Evolutionary conservation across 2,329 filamentous ascomycete species (phyloP).

Genomic region (Teratosphaeriaceae sp.): DNA sequence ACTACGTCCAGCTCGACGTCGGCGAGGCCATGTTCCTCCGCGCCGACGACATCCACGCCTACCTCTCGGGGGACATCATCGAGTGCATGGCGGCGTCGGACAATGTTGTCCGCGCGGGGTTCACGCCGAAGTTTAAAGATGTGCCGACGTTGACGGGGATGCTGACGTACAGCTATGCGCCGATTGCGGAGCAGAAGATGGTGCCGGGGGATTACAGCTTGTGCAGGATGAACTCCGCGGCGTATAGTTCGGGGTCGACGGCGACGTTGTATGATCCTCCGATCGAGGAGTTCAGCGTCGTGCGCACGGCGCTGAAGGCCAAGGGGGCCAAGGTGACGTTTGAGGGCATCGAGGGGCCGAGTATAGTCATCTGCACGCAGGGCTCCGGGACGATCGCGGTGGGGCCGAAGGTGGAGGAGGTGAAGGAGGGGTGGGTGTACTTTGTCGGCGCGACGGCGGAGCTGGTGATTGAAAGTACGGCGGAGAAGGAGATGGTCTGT

Average conservation of each 20-base stretch:
- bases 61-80: slow-evolving; percentile 87
- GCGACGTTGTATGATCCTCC: slow-evolving; percentile 83
- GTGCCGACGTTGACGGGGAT: slow-evolving; percentile 81
- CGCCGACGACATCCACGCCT: slow-evolving; percentile 96
- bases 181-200: slow-evolving; percentile 95
- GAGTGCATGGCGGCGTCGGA: slow-evolving; percentile 99
- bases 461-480: slow-evolving; percentile 63
- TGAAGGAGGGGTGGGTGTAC: slow-evolving; percentile 45
- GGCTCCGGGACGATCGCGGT: slow-evolving; percentile 81
- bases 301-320: slow-evolving; percentile 67
- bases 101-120: slow-evolving; percentile 94
- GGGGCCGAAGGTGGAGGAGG: slow-evolving; percentile 69
- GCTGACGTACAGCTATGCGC: slow-evolving; percentile 92
- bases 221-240: slow-evolving; percentile 69
- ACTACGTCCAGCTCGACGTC: slow-evolving; percentile 79
- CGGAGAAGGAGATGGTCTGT: slow-evolving; percentile 67
- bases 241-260: slow-evolving; percentile 70
- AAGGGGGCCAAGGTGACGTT: slow-evolving; percentile 78
- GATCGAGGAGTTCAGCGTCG: slow-evolving; percentile 91
- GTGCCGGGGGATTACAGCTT: slow-evolving; percentile 77
- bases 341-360: slow-evolving; percentile 78
- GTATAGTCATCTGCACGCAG: slow-evolving; percentile 83
- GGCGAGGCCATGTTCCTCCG: slow-evolving; percentile 95
- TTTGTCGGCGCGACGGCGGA: slow-evolving; percentile 81
- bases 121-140: slow-evolving; percentile 98